Evolutionary conservation across 1,284 basidiomycete species (phyloP).

Genomic region (Moesziomyces sp.): DNA sequence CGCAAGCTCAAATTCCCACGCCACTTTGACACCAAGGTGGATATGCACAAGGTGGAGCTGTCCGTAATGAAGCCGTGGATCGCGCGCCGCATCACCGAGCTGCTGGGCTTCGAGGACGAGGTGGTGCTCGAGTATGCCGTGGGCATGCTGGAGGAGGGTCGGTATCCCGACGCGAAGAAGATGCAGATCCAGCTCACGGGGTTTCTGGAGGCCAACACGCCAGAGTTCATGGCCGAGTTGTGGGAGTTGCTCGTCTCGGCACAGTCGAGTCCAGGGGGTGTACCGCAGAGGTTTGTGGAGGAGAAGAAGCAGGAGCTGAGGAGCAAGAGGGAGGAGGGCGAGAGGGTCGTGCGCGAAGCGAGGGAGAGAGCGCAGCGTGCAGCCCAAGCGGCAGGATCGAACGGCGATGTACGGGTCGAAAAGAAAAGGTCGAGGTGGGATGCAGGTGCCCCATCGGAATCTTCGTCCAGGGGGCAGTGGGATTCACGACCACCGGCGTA

Average conservation of each 20-base stretch:
- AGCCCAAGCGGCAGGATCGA: slow-evolving; percentile 16
- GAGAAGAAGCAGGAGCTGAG: slow-evolving; percentile 95
- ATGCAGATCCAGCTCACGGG: slow-evolving; percentile 95
- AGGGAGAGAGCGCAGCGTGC: slow-evolving; percentile 57
- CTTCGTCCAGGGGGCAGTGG: background rate
- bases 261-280: slow-evolving; percentile 86
- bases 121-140: slow-evolving; percentile 95
- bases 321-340: slow-evolving; percentile 76
- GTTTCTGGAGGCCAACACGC: slow-evolving; percentile 81
- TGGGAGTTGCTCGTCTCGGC: slow-evolving; percentile 92
- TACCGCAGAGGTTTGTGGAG: slow-evolving; percentile 92
- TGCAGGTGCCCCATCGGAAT: slow-evolving; percentile 7
- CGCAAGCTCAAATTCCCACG: slow-evolving; percentile 87
- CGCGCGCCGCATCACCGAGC: slow-evolving; percentile 85
- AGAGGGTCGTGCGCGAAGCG: slow-evolving; percentile 76
- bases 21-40: slow-evolving; percentile 78
- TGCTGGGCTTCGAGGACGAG: slow-evolving; percentile 95
- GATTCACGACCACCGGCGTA: slow-evolving; percentile 23
- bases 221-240: slow-evolving; percentile 84
- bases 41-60: slow-evolving; percentile 93
- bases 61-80: slow-evolving; percentile 84
- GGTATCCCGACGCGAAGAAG: slow-evolving; percentile 89
- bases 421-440: slow-evolving; percentile 45
- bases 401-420: slow-evolving; percentile 70
- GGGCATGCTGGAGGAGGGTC: slow-evolving; percentile 87